These are phyloP conservation scores for Cercospora beticola DNA, from an alignment of 2,329 filamentous ascomycete genomes.

Conservation along the genomic window DNA sequence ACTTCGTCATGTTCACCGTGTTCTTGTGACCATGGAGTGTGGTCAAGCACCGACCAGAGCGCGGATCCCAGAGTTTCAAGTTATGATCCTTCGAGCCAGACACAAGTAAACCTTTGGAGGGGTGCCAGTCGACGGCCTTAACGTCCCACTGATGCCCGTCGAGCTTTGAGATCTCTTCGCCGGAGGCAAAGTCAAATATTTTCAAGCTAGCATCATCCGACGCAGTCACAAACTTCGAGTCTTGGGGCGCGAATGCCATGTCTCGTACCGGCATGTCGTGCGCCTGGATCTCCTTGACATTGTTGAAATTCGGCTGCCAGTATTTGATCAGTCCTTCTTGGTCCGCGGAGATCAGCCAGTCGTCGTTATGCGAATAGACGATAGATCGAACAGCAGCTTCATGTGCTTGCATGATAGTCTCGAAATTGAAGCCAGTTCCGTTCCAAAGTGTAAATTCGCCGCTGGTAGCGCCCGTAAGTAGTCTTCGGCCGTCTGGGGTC, in stretches of 20 bases:
- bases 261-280: conserved; percentile 89
- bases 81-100: conserved; percentile 97
- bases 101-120: conserved; percentile 86
- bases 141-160: conserved; percentile 98
- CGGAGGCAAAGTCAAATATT: conserved; percentile 92
- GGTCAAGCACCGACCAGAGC: conserved; percentile 82
- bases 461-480: conserved; percentile 91
- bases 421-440: conserved; percentile 97
- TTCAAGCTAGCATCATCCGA: conserved; percentile 92
- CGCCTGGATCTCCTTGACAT: conserved; percentile 89
- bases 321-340: conserved; percentile 96
- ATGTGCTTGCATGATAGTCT: conserved; percentile 98
- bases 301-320: conserved; percentile 99
- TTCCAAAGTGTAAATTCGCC: conserved; percentile 99
- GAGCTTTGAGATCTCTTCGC: conserved; percentile 76
- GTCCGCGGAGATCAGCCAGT: conserved; percentile 95
- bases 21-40: conserved; percentile 97
- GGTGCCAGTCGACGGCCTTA: conserved; percentile 97
- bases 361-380: conserved; percentile 89
- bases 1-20: conserved; percentile 87
- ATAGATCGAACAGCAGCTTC: conserved; percentile 81
- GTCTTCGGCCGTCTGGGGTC: conserved; percentile 90
- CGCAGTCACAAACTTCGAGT: conserved; percentile 93
- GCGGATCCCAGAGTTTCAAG: conserved; percentile 98
- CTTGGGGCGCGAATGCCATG: conserved; percentile 87